phyloP scores from a whole-genome alignment of 305 asterid genomes.

The Fraxinus nigra region DNA sequence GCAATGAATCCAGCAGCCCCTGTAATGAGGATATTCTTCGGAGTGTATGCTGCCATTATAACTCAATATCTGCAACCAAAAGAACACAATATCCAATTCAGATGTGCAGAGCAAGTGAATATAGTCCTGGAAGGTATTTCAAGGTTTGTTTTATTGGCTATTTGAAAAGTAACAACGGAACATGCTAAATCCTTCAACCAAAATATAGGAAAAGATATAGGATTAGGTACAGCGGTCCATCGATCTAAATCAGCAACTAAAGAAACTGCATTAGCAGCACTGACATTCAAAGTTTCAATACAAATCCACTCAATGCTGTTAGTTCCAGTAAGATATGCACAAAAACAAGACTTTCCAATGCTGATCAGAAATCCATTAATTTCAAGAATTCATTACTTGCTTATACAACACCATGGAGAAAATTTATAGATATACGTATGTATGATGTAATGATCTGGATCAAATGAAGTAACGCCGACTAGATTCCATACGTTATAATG shows the following conservation, averaged over 20 bases:
- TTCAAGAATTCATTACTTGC: neutral
- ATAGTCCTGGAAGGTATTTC: neutral
- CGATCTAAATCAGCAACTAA: neutral
- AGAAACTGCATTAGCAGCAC: neutral
- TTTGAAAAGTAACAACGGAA: neutral
- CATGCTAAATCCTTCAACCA: neutral
- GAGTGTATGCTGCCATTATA: conserved; percentile 53
- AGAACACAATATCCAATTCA: neutral
- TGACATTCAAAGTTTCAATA: neutral
- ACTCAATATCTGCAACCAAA: conserved; percentile 25
- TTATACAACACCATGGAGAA: neutral
- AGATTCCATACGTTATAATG: conserved; percentile 9
- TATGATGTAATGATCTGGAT: conserved; percentile 30
- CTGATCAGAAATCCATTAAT: conserved; percentile 20
- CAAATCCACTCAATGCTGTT: conserved; percentile 14
- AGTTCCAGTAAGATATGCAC: conserved; percentile 8
- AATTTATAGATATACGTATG: neutral
- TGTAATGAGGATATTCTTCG: conserved; percentile 75
- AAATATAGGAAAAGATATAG: neutral
- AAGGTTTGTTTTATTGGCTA: neutral
- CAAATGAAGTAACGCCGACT: conserved; percentile 24
- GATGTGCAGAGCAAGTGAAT: neutral
- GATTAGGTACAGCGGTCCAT: neutral
- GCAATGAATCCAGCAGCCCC: conserved; percentile 93
- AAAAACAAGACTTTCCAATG: conserved; percentile 18